Evolutionary conservation across 495 filamentous ascomycete species (phyloP), one percentile per base, ranked within the genome.

Genomic region (Hyaloscypha hepaticicola): DNA sequence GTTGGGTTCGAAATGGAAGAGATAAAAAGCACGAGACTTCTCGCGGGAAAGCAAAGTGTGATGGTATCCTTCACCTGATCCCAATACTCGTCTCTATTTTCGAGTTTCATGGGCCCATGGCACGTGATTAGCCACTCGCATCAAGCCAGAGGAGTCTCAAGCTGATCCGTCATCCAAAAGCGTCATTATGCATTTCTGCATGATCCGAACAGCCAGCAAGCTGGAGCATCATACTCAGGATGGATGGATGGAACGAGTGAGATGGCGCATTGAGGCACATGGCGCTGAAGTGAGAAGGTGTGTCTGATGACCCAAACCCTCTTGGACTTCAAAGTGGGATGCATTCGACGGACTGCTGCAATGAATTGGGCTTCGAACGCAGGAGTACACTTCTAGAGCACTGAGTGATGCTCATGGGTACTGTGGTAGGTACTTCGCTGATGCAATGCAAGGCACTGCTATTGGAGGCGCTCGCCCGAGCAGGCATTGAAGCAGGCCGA

Each of bases 131-230:
- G 38, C 1, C 6, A 45, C 38, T 9, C 19, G 38, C 38, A 3
- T 45, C 38, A 45, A 16, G 4, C 12, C 38, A 16, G 6, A 16
- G 38, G 38, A 16, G 38, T 45, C 38, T 45, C 50, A 53, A 21
- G 50, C 19, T 9, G 51, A 51, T 24, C 58, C 22, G 33, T 14
- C 16, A 14, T 50, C 60, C 49, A n/a, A 55, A 49, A 41, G 50
- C 60, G 60, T 63, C 60, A 63, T 63, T 55, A 33, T 55, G 60
- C 60, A 62, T 62, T n/a, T 34, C 60, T 29, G 50, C 60, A 48
- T 16, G 38, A 60, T 28, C 34, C 34, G 25, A 27, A 60, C 34
- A 49, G 34, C 58, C 45, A 48, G 24, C 56, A 59, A 26, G 19
- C 53, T 56, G 53, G n/a, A 24, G 26, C 26, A 56, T 19, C 19